These are phyloP conservation scores for Hypomontagnella submonticulosa DNA, from an alignment of 495 filamentous ascomycete species.

Conservation along the genomic window DNA sequence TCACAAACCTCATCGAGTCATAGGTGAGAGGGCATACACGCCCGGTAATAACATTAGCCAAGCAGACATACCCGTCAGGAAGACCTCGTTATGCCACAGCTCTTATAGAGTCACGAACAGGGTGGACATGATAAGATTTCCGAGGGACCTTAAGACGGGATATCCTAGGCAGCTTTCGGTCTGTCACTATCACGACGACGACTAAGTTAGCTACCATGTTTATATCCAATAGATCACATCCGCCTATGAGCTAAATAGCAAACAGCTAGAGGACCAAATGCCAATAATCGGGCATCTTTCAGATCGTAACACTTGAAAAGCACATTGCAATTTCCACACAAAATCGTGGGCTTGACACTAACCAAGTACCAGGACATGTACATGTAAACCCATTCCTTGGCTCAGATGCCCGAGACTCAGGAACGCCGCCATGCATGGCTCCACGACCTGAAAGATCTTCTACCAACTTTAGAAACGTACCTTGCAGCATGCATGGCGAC, in stretches of 20 bases:
- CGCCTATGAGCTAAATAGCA: background rate
- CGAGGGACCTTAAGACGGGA: background rate
- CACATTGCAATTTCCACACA: too few species aligned
- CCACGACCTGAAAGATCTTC: conserved; percentile 26
- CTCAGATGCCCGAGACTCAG: conserved; percentile 21
- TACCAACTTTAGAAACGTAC: conserved; percentile 30
- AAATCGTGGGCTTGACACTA: conserved; percentile 2
- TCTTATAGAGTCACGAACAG: conserved; percentile 10
- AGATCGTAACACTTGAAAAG: too few species aligned
- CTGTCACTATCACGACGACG: background rate
- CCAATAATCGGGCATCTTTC: conserved; percentile 2
- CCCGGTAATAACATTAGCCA: too few species aligned
- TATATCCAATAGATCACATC: too few species aligned
- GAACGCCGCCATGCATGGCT: conserved; percentile 23
- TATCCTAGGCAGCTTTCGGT: conserved; percentile 3
- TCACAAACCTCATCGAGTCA: too few species aligned
- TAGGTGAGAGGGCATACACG: too few species aligned
- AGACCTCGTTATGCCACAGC: conserved; percentile 6
- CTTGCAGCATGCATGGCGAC: conserved; percentile 44
- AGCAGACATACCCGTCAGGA: too few species aligned
- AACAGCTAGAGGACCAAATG: conserved; percentile 18
- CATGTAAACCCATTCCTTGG: conserved; percentile 23
- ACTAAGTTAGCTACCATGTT: too few species aligned
- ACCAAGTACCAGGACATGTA: conserved; percentile 13
- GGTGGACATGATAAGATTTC: conserved; percentile 8